These are phyloP conservation scores for Cercospora berteroae DNA, from an alignment of 2,329 filamentous ascomycete genomes.

Conservation along the genomic window DNA sequence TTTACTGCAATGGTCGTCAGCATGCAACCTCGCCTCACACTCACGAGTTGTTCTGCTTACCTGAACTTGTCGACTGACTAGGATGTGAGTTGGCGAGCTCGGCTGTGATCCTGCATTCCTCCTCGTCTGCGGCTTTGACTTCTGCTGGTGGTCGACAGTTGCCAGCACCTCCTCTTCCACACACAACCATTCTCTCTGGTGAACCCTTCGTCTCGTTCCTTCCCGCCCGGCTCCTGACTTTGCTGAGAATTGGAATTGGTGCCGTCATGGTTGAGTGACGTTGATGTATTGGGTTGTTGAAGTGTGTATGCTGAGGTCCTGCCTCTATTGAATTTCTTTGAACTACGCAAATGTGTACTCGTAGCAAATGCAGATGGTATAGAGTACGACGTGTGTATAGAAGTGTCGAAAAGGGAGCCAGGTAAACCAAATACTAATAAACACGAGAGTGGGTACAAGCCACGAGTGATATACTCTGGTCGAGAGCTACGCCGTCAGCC, in stretches of 20 bases:
- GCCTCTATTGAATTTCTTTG: background rate
- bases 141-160: conserved; percentile 18
- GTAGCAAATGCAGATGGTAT: background rate
- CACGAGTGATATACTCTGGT: conserved; percentile 5
- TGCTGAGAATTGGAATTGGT: conserved; percentile 9
- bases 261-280: conserved; percentile 9
- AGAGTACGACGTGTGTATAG: background rate
- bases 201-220: background rate
- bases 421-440: background rate
- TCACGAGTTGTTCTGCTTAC: background rate
- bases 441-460: background rate
- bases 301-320: conserved; percentile 3
- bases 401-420: background rate
- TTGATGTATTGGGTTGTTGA: background rate
- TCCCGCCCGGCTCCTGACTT: conserved; percentile 3
- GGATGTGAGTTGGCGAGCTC: conserved; percentile 11
- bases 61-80: conserved; percentile 7
- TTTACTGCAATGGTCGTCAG: background rate
- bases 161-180: conserved; percentile 25
- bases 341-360: background rate
- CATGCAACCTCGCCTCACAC: background rate
- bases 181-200: conserved; percentile 14
- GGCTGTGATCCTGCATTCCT: conserved; percentile 19
- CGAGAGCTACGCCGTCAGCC: conserved; percentile 8
- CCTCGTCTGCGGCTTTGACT: conserved; percentile 14